Base-by-base conservation (phyloP, 257 asterid species). In the Lycium ferocissimum region DNA sequence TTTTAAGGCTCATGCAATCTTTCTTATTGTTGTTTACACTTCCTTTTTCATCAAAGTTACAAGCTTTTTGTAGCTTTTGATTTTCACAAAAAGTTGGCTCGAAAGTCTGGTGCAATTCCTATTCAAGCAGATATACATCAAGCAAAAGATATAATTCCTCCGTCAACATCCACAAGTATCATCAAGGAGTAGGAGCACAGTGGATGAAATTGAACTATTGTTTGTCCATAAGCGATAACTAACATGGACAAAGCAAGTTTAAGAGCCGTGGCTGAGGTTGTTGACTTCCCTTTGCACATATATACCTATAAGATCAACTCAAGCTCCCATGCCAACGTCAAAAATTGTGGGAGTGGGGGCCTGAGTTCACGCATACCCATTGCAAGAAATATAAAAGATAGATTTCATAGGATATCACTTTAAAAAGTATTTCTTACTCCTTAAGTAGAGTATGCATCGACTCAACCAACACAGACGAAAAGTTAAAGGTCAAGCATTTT, bases 21-120 rank as follows among this genome's bases (percentile, higher is more conserved):
- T 84, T 89, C 89, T 90, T 82, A 86, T 84, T 87, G 84, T 91
- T 89, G 69, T 51, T 81, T 87, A 12, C 54, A 81, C 86, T 86
- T 85, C 84, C 37, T 84, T 85, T 75, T 59, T 84, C 73, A 81
- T 87, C 86, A 88, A 90, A 91, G 94, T 88, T 90, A 84, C 85
- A 86, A 9, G 37, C 80, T 83, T 88, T 94, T 94, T 84, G 82
- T 59, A 61, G 22, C 88, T 85, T 94, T 89, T 47, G 81, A 80
- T 88, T 89, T 87, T 14, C 58, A 37, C 83, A 87, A 87, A 82
- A 66, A 63, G 87, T 66, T 84, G 61, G 54, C 72, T 82, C 69
- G 5, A 62, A 9, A 57, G 26, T n/a, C 49, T 87, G 91, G 90
- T 92, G 95, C 94, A 87, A 83, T 88, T 91, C 93, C 93, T 84